phyloP scores from a whole-genome alignment of 2,329 filamentous ascomycete genomes.

The Tolypocladium tundrense region DNA sequence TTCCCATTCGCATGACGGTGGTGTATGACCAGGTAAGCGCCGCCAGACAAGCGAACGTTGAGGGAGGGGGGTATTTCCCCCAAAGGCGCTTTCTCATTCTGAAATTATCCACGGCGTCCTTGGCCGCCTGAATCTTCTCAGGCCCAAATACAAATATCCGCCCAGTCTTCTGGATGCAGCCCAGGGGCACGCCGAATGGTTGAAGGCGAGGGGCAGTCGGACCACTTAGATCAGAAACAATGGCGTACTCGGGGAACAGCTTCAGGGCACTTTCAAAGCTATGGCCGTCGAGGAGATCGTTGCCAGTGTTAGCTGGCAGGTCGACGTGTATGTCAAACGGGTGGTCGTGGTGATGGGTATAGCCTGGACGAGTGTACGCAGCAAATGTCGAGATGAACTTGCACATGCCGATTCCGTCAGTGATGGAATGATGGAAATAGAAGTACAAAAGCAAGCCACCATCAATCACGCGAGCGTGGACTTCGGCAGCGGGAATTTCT shows the following conservation, averaged over 20 bases:
- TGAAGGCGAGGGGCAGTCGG: slow-evolving; percentile 15
- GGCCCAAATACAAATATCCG: slow-evolving; percentile 30
- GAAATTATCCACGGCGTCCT: slow-evolving; percentile 10
- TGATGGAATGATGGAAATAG: slow-evolving; percentile 31
- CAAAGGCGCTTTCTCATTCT: neutral
- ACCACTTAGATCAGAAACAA: slow-evolving; percentile 20
- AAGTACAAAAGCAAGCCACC: slow-evolving; percentile 29
- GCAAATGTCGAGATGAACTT: slow-evolving; percentile 29
- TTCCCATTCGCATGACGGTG: slow-evolving; percentile 18
- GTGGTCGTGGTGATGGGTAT: neutral
- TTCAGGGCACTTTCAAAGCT: slow-evolving; percentile 15
- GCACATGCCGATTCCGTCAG: slow-evolving; percentile 28
- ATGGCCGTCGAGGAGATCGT: slow-evolving; percentile 6
- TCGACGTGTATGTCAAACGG: slow-evolving; percentile 4
- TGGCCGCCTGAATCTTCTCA: slow-evolving; percentile 20
- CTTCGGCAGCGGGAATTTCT: slow-evolving; percentile 23
- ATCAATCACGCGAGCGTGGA: slow-evolving; percentile 26
- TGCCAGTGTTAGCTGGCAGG: slow-evolving; percentile 11
- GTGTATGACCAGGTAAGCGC: slow-evolving; percentile 30
- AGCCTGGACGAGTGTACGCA: slow-evolving; percentile 10
- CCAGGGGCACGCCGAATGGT: slow-evolving; percentile 17
- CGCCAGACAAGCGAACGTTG: slow-evolving; percentile 29
- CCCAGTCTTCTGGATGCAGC: slow-evolving; percentile 23
- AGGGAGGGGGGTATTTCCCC: slow-evolving; percentile 4
- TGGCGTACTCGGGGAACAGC: slow-evolving; percentile 27